phyloP scores from a whole-genome alignment of 2,329 filamentous ascomycete genomes.

The Aspergillaceae sp. region DNA sequence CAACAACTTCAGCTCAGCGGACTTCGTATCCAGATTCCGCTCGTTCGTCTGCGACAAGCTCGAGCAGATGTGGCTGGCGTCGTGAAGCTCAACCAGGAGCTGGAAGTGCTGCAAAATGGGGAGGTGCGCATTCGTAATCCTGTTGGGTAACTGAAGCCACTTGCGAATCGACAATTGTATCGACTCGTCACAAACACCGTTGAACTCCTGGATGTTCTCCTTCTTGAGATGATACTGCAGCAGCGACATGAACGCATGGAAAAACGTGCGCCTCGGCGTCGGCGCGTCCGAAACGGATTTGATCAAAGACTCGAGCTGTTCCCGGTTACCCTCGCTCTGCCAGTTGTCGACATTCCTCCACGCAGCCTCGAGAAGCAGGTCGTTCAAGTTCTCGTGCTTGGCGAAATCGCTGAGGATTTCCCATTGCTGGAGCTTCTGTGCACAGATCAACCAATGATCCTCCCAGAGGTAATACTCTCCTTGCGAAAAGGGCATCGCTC shows the following conservation, averaged over 20 bases:
- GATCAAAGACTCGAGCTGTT: slow-evolving; percentile 84
- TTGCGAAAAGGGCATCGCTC: slow-evolving; percentile 90
- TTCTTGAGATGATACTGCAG: slow-evolving; percentile 89
- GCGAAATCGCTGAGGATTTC: slow-evolving; percentile 95
- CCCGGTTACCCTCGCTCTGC: slow-evolving; percentile 75
- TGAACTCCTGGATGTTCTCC: slow-evolving; percentile 72
- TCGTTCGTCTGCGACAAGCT: slow-evolving; percentile 80
- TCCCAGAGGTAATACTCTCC: slow-evolving; percentile 99
- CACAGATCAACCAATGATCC: slow-evolving; percentile 96
- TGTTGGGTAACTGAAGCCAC: slow-evolving; percentile 94
- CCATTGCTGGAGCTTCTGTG: slow-evolving; percentile 98
- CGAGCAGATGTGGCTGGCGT: slow-evolving; percentile 91
- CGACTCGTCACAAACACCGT: slow-evolving; percentile 85
- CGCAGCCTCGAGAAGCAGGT: slow-evolving; percentile 85
- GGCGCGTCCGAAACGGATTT: slow-evolving; percentile 97
- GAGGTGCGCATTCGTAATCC: slow-evolving; percentile 90
- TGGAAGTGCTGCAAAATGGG: slow-evolving; percentile 96
- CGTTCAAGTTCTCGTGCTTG: slow-evolving; percentile 97
- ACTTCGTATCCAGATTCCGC: slow-evolving; percentile 83
- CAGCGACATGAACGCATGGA: slow-evolving; percentile 96
- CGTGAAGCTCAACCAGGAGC: slow-evolving; percentile 91
- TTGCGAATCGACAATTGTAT: slow-evolving; percentile 96
- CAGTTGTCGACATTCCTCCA: slow-evolving; percentile 96
- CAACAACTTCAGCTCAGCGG: slow-evolving; percentile 86
- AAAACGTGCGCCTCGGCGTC: slow-evolving; percentile 87